Evolutionary conservation across 371 early-diverging fungal species (phyloP), one percentile per base, ranked within the genome.

Genomic region (Apophysomyces trapeziformis): DNA sequence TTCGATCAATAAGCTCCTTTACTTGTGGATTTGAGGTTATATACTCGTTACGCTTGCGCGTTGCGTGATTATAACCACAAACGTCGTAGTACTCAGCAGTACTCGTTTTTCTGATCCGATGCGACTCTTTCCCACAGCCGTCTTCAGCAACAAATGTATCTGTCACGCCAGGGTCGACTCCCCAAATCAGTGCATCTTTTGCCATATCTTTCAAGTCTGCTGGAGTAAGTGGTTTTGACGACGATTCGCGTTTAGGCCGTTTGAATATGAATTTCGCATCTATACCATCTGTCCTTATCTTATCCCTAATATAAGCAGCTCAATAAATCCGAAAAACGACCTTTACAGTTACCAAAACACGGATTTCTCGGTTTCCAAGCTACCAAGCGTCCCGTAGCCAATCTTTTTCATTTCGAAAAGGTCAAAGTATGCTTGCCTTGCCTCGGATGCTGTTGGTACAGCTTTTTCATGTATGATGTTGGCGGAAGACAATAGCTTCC

Each of bases 71-170:
- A 44, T 58, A 61, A 26, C 26, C 26, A 26, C 26, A 26, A 7
- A 62, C 12, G 57, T 62, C 58, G 32, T 67, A 61, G 41, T 67
- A 67, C 43, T 67, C 67, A 7, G 32, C 45, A 37, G 67, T 21
- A 38, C 7, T 37, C 32, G 38, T 44, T 36, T 38, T 44, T 13
- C 62, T 46, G 43, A 62, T 62, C 2, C 63, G 57, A 38, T 62
- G 60, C 0, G 41, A 5, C 14, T 57, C 63, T 5, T 9, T 44
- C 5, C 16, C 56, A 38, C 7, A 8, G 37, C 63, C 63, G 45
- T 67, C 67, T 16, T 41, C 58, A 6, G 67, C 63, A 3, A 67
- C 67, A 41, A 67, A 67, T 5, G 62, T 44, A 8, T 67, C 67
- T 1, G 63, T 62, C 7, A 63, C 46, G 11, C 67, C 67, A 4